These are phyloP conservation scores for Fonsecaea monophora DNA, from an alignment of 2,329 filamentous ascomycete species.

Conservation along the genomic window DNA sequence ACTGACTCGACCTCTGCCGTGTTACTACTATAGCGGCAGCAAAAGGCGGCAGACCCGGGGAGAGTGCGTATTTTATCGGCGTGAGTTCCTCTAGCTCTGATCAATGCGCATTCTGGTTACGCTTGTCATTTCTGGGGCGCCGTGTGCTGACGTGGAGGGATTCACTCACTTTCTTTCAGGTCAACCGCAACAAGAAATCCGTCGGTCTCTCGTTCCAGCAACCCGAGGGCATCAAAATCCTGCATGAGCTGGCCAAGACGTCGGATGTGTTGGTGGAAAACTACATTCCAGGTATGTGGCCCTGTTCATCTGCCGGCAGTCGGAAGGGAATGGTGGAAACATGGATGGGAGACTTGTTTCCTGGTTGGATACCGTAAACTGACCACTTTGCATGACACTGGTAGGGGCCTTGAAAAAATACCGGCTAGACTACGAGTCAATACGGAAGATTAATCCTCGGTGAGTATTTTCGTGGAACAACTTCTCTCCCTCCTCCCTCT, in stretches of 20 bases:
- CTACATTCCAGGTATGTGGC: conserved; percentile 78
- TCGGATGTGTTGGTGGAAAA: conserved; percentile 97
- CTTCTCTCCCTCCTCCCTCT: not conserved
- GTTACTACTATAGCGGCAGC: conserved; percentile 15
- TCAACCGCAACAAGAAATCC: conserved; percentile 97
- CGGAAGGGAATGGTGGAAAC: not conserved
- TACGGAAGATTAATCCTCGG: conserved; percentile 78
- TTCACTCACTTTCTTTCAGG: conserved; percentile 57
- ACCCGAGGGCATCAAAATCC: conserved; percentile 78
- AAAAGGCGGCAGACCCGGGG: conserved; percentile 65
- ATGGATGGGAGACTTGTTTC: not conserved
- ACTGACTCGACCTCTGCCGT: not conserved
- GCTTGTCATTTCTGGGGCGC: not conserved
- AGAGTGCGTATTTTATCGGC: conserved; percentile 92
- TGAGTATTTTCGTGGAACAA: conserved; percentile 12
- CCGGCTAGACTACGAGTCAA: conserved; percentile 81
- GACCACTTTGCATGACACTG: not conserved
- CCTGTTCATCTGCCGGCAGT: not conserved
- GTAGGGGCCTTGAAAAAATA: conserved; percentile 75
- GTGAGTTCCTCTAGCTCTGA: conserved; percentile 59
- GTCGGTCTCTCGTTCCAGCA: conserved; percentile 90
- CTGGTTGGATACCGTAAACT: not conserved
- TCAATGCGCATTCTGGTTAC: not conserved
- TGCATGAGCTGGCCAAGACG: conserved; percentile 81
- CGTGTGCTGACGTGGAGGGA: not conserved